A percentile compares a stretch with the other conserved stretches of the same genome.
Conservation (phyloP, 306 rosid species). For the Vigna angularis region DNA sequence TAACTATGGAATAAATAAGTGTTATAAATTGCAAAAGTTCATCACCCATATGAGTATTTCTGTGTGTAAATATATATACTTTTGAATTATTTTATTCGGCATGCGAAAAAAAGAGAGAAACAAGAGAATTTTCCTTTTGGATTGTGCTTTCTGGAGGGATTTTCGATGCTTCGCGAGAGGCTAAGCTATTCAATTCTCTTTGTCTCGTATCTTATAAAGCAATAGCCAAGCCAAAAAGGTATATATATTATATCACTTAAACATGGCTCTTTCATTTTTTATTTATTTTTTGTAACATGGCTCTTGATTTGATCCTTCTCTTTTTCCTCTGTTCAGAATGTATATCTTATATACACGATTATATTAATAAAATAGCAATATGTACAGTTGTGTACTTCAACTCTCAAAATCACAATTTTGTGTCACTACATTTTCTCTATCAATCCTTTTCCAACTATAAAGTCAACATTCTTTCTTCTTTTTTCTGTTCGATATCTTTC, state of each 20-base stretch:
- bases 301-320: not conserved
- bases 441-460: slow-evolving; percentile 34
- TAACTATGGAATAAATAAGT: slow-evolving; percentile 16
- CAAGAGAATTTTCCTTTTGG: slow-evolving; percentile 41
- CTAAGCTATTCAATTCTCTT: slow-evolving; percentile 38
- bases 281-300: not conserved
- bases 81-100: slow-evolving; percentile 19
- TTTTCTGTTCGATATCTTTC: not conserved
- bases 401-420: slow-evolving; percentile 34
- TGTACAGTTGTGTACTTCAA: slow-evolving; percentile 51
- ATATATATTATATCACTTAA: slow-evolving; percentile 26
- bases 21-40: not conserved
- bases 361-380: slow-evolving; percentile 32
- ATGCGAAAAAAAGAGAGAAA: not conserved
- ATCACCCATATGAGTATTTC: not conserved
- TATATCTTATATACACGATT: not conserved
- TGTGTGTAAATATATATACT: not conserved
- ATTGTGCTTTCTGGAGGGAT: slow-evolving; percentile 32
- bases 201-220: slow-evolving; percentile 54
- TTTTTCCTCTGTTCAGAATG: slow-evolving; percentile 7
- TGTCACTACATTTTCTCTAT: slow-evolving; percentile 39
- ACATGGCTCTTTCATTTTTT: not conserved
- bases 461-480: slow-evolving; percentile 54
- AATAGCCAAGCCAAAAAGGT: slow-evolving; percentile 25
- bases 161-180: slow-evolving; percentile 42